Base-by-base conservation (phyloP, 805 yeast species). In the Groenewaldozyma tartarivorans region DNA sequence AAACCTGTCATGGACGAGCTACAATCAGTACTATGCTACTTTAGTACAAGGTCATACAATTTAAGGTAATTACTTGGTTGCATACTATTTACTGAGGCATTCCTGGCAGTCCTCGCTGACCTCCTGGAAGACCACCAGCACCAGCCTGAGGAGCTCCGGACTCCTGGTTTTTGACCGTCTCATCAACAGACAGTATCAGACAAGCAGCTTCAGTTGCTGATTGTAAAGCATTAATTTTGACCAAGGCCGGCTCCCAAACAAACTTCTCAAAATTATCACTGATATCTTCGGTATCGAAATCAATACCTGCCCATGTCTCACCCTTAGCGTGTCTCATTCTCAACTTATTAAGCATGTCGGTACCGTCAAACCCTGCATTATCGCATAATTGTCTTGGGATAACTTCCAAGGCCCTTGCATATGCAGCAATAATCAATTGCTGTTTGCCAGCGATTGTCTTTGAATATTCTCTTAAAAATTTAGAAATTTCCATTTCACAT, bases 241-340 rank as follows among this genome's bases (percentile, higher is more conserved):
- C 94, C 53, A 92, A 72, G 33, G 96, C 80, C 3, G 99, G 99
- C 63, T 92, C 99, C 99, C 99, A 92, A 43, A 92, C 94, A 55
- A 85, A 90, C 47, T 71, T 75, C 40, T 74, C 78, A 69, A 87
- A 76, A 58, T 88, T 92, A 62, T 90, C 80, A 35, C 87, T 87
- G 45, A 87, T 79, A 13, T 51, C 53, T 59, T 86, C 97, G 46
- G 75, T 75, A 45, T 77, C 82, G 67, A 92, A 92, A 64, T 92
- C 96, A 46, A 92, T 77, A 50, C 99, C 99, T 48, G 70, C 79
- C 92, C 95, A 85, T 35, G 65, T 71, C 55, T 90, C 95, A 47
- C 95, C 96, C 60, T 83, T 83, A 40, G 95, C 92, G 56, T 92
- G 99, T 16, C 85, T 81, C 74, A 92, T 82, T 64, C 99, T 78